Evolutionary conservation across 495 filamentous ascomycete genomes (phyloP).

Genomic region (Tuber umbilicatum): DNA sequence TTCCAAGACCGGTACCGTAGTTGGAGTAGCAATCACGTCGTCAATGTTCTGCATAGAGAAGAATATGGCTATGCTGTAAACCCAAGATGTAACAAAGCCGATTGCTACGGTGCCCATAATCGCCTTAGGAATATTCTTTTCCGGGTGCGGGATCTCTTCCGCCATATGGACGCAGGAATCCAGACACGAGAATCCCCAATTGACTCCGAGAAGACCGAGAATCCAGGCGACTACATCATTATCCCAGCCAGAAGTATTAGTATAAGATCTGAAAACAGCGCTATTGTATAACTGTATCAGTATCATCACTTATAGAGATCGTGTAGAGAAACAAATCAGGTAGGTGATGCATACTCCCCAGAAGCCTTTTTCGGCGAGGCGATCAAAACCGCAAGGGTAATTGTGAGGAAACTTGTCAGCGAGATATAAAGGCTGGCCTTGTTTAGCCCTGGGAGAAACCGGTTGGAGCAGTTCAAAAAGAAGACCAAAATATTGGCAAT

Average conservation of each 20-base stretch:
- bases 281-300: background rate
- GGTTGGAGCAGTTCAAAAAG: constrained; percentile 28
- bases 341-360: constrained; percentile 4
- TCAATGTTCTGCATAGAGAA: constrained; percentile 49
- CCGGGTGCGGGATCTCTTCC: constrained; percentile 41
- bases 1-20: constrained; percentile 31
- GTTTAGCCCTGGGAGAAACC: constrained; percentile 21
- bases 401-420: constrained; percentile 20
- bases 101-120: constrained; percentile 49
- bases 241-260: constrained; percentile 26
- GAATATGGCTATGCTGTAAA: constrained; percentile 52
- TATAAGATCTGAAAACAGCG: constrained; percentile 22
- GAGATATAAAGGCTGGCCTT: constrained; percentile 30
- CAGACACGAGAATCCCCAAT: constrained; percentile 35
- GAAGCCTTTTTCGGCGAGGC: constrained; percentile 26
- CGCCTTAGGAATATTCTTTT: constrained; percentile 49
- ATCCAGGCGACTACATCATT: constrained; percentile 26
- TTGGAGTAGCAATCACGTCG: constrained; percentile 41
- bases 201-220: constrained; percentile 30
- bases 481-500: constrained; percentile 26
- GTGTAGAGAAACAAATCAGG: background rate
- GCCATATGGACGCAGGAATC: constrained; percentile 36
- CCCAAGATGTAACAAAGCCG: constrained; percentile 49
- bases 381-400: constrained; percentile 27
- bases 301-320: background rate